Evolutionary conservation across 1,139 yeast genomes (phyloP), one percentile per base, ranked within the genome.

Genomic region (Sugiyamaella sp.): DNA sequence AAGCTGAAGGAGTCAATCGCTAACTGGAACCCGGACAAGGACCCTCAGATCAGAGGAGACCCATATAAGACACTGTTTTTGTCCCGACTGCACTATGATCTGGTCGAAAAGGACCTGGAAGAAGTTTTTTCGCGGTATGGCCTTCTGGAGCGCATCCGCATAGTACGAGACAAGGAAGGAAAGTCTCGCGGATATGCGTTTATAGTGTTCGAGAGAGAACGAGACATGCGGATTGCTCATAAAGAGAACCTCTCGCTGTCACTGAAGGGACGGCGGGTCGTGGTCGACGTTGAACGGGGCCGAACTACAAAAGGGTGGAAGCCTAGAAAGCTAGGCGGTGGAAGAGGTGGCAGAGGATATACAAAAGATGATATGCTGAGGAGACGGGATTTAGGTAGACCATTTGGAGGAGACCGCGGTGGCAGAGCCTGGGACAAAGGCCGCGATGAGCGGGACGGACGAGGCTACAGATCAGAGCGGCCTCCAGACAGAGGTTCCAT

Each of bases 241-340:
- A 74, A 77, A 32, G 83, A 78, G 38, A 78, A 81, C 33, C 80
- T 85, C 27, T 82, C 89, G 0, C 68, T 81, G 22, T 80, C 67
- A 12, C 67, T 84, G 17, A 74, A 76, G 32, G 80, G 77, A 5
- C 72, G 90, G 43, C 74, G 78, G 4, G 76, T 86, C 2, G 70
- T 89, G 20, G 89, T 87, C 0, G 99, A 93, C 67, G 82, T 85
- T 25, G 98, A 90, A 66, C 74, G 97, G 53, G 95, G 96, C 1
- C 73, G 97, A 33, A 72, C 86, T 0, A 81, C 83, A 12, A 79
- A 86, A 56, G 79, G 78, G 59, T 93, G 97, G 95, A 80, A 79
- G 57, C 99, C 99, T 0, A 71, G 91, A 66, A 68, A 87, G 54
- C 71, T 86, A 1, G 91, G 89, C 1, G 93, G 93, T 2, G 91